These are phyloP conservation scores for Persicaria maculosa DNA, from an alignment of 148 eudicot genomes.

Conservation along the genomic window DNA sequence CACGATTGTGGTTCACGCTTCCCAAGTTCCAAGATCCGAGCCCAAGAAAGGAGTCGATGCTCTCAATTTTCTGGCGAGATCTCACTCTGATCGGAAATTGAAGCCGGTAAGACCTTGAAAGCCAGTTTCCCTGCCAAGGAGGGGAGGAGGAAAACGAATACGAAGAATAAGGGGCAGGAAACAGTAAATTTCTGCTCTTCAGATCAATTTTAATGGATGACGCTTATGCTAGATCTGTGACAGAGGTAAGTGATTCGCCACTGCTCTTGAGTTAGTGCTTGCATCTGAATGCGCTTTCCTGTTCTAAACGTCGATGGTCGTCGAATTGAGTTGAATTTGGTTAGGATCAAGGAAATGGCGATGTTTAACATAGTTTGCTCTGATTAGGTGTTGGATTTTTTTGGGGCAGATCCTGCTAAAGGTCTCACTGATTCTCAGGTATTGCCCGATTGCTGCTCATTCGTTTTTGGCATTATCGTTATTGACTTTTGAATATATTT, in stretches of 20 bases:
- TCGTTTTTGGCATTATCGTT: background rate
- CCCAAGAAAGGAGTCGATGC: background rate
- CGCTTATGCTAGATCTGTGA: conserved; percentile 75
- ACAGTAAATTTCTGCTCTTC: conserved; percentile 2
- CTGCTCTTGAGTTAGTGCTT: background rate
- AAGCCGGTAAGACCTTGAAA: background rate
- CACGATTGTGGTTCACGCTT: background rate
- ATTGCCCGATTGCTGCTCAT: conserved; percentile 7
- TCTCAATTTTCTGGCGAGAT: background rate
- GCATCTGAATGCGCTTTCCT: background rate
- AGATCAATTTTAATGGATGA: conserved; percentile 56
- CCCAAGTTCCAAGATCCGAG: background rate
- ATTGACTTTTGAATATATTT: background rate
- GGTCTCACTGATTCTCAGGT: conserved; percentile 87
- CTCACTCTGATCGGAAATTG: background rate
- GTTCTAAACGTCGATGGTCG: background rate
- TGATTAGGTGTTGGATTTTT: conserved; percentile 68
- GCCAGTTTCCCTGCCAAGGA: background rate
- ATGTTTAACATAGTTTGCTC: background rate
- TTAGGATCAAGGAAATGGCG: background rate
- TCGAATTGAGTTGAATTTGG: background rate
- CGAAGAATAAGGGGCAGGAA: background rate
- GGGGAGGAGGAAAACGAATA: background rate
- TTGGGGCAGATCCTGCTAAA: conserved; percentile 67
- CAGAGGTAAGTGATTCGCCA: conserved; percentile 41